A percentile compares a stretch with the other conserved stretches of the same genome.
These are phyloP conservation scores for Lenwebbia sp. DNA, from an alignment of 345 rosid species.

Conservation along the genomic window DNA sequence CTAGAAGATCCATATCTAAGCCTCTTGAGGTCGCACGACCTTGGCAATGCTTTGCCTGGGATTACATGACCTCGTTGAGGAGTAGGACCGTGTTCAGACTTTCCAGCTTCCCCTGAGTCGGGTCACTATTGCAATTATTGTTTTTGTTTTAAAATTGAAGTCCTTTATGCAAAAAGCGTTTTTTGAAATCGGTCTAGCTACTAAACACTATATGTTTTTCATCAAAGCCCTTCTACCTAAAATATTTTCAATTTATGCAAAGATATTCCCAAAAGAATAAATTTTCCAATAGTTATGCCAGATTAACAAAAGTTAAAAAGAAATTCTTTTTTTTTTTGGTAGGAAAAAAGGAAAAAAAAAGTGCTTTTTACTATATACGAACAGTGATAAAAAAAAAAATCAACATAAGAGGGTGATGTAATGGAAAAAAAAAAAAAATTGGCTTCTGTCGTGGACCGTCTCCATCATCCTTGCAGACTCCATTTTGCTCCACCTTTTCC, in stretches of 20 bases:
- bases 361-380: neutral
- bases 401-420: no score
- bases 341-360: neutral
- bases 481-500: neutral
- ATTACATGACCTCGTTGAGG: no score
- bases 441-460: neutral
- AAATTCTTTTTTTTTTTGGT: no score
- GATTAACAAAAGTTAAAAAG: neutral
- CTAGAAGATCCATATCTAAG: no score
- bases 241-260: no score
- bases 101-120: no score
- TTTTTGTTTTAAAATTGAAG: neutral
- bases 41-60: no score
- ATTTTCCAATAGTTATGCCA: neutral
- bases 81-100: no score
- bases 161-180: neutral
- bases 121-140: accelerated
- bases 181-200: no score
- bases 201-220: neutral
- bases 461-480: neutral
- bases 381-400: no score
- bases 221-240: accelerated
- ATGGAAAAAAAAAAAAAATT: no score
- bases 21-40: no score
- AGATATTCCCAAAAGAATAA: neutral